Percentiles rank a stretch among this genome's conserved stretches.
These are phyloP conservation scores for Amaranthus palmeri DNA, from an alignment of 148 eudicot genomes.

Conservation along the genomic window DNA sequence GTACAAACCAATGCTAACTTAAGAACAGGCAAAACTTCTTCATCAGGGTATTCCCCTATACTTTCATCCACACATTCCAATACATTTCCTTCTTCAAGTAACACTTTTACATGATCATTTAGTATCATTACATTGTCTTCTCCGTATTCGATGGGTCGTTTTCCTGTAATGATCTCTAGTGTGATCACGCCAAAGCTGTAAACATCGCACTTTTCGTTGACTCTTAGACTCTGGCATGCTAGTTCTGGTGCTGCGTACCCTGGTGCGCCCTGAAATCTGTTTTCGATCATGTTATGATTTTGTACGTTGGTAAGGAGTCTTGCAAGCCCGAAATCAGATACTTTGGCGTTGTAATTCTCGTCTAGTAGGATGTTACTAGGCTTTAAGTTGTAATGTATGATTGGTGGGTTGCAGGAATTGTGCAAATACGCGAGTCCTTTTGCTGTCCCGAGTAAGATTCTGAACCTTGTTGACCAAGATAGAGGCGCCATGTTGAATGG, in stretches of 20 bases:
- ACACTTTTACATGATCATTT: constrained; percentile 65
- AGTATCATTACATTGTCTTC: constrained; percentile 73
- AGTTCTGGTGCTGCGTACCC: constrained; percentile 93
- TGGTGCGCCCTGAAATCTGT: constrained; percentile 68
- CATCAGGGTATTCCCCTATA: constrained; percentile 77
- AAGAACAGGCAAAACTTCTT: constrained; percentile 76
- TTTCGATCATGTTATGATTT: constrained; percentile 39
- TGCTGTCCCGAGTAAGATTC: constrained; percentile 72
- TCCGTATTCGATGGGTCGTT: constrained; percentile 69
- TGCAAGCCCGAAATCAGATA: constrained; percentile 77
- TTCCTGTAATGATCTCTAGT: constrained; percentile 81
- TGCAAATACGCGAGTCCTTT: constrained; percentile 86
- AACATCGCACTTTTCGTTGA: constrained; percentile 88
- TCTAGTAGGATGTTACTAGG: constrained; percentile 83
- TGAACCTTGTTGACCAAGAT: constrained; percentile 63
- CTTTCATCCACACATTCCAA: constrained; percentile 71
- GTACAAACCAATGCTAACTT: constrained; percentile 94
- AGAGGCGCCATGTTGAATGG: constrained; percentile 46
- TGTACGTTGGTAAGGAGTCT: constrained; percentile 59
- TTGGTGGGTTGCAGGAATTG: constrained; percentile 73
- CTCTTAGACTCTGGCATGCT: constrained; percentile 79
- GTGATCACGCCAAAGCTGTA: constrained; percentile 82
- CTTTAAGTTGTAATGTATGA: constrained; percentile 81
- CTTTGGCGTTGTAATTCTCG: constrained; percentile 58
- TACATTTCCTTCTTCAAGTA: constrained; percentile 71